These are phyloP conservation scores for Chaetothyriales sp. DNA, from an alignment of 2,329 filamentous ascomycete species.

Conservation along the genomic window DNA sequence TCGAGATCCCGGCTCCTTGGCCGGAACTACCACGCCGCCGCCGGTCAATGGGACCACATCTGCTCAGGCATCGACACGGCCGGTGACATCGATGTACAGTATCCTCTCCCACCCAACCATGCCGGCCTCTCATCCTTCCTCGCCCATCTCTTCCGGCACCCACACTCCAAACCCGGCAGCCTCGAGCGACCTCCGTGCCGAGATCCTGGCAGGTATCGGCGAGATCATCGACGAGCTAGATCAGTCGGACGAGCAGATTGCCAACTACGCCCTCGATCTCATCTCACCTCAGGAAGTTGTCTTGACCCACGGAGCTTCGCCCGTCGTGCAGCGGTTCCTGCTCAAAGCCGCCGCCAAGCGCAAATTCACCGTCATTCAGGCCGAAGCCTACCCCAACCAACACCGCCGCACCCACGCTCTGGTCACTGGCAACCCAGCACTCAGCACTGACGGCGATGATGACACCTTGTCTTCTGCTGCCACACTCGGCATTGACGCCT, in stretches of 20 bases:
- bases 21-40: slow-evolving; percentile 25
- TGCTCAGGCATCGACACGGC: slow-evolving; percentile 4
- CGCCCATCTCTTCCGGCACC: slow-evolving; percentile 23
- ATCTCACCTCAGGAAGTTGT: slow-evolving; percentile 90
- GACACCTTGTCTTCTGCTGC: slow-evolving; percentile 15
- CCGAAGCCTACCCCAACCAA: slow-evolving; percentile 56
- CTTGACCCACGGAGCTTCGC: slow-evolving; percentile 71
- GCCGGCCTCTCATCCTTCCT: slow-evolving; percentile 18
- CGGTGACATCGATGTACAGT: slow-evolving; percentile 66
- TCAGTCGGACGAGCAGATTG: slow-evolving; percentile 85
- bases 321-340: slow-evolving; percentile 78
- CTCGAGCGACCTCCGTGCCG: slow-evolving; percentile 56
- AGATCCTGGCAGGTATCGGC: slow-evolving; percentile 84
- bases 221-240: slow-evolving; percentile 93
- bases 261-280: slow-evolving; percentile 72
- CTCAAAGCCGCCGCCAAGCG: slow-evolving; percentile 75
- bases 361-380: slow-evolving; percentile 80
- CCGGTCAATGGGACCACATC: slow-evolving; percentile 5
- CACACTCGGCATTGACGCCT: slow-evolving; percentile 30
- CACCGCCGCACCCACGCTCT: slow-evolving; percentile 48
- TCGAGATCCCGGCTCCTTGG: slow-evolving; percentile 40
- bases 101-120: slow-evolving; percentile 56
- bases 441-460: slow-evolving; percentile 24
- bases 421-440: slow-evolving; percentile 38
- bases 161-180: slow-evolving; percentile 20